A percentile compares a stretch with the other conserved stretches of the same genome.
Evolutionary conservation across 257 asterid genomes (phyloP).

Genomic region (Solanum virginianum): DNA sequence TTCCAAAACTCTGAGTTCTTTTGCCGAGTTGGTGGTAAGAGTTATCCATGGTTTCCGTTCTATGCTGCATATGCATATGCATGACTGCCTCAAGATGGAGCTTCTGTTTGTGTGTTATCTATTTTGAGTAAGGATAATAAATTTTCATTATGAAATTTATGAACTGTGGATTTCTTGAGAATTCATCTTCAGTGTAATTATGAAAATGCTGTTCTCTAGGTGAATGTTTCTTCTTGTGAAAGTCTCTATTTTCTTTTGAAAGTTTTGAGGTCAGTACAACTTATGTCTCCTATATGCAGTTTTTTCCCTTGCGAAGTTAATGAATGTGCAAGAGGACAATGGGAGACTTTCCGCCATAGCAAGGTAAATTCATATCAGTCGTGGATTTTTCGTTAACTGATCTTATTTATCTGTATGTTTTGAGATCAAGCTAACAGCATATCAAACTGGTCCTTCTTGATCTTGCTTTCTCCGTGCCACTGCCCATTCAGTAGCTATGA

Average conservation of each 20-base stretch:
- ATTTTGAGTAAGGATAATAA: neutral
- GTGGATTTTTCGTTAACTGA: neutral
- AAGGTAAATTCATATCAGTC: conserved; percentile 31
- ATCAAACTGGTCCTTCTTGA: neutral
- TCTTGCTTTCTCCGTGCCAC: neutral
- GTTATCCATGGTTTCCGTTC: neutral
- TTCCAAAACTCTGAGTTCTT: neutral
- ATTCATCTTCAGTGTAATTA: neutral
- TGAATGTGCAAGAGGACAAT: conserved; percentile 93
- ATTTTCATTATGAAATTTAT: neutral
- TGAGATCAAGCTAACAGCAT: neutral
- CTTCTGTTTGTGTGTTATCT: neutral
- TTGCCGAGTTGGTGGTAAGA: neutral
- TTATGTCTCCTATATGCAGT: conserved; percentile 31
- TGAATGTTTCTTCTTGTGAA: neutral
- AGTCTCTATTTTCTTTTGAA: neutral
- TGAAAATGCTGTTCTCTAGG: neutral
- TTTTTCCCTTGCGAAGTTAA: conserved; percentile 84
- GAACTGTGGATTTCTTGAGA: neutral
- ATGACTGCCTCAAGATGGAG: neutral
- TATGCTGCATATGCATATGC: neutral
- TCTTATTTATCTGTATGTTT: neutral
- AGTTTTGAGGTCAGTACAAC: neutral
- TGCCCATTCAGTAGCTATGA: neutral
- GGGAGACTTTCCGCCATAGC: conserved; percentile 88